Conservation (phyloP, 805 yeast genomes). For the Barnettozyma pratensis region DNA sequence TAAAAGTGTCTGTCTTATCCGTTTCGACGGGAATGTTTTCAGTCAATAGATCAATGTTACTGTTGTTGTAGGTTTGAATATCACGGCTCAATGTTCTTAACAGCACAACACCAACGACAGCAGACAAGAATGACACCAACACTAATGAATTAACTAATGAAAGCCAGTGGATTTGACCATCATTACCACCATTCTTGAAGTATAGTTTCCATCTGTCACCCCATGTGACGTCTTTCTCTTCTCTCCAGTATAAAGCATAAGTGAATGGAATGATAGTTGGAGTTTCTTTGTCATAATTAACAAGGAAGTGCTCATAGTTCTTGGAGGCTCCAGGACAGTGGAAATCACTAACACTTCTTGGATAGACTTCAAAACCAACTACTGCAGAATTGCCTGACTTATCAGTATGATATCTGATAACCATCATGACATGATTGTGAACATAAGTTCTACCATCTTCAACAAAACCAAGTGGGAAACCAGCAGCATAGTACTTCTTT, state of each 20-base stretch:
- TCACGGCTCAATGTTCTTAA: conserved; percentile 50
- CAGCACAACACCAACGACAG: conserved; percentile 61
- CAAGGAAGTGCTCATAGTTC: conserved; percentile 49
- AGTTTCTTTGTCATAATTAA: conserved; percentile 38
- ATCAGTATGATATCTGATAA: conserved; percentile 62
- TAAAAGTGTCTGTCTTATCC: conserved; percentile 24
- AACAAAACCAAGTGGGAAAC: conserved; percentile 78
- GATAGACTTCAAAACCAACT: conserved; percentile 89
- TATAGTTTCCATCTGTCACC: conserved; percentile 70
- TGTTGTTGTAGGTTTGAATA: conserved; percentile 33
- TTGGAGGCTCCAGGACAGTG: conserved; percentile 73
- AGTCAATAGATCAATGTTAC: conserved; percentile 18
- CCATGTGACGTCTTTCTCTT: conserved; percentile 63
- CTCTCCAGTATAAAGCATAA: conserved; percentile 85
- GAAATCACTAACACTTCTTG: conserved; percentile 64
- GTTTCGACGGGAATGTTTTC: conserved; percentile 22
- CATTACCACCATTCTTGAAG: conserved; percentile 47
- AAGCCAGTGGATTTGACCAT: conserved; percentile 66
- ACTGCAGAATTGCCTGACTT: conserved; percentile 47
- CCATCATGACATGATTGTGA: conserved; percentile 78
- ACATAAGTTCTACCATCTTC: conserved; percentile 55
- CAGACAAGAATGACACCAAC: conserved; percentile 53
- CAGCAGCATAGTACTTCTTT: conserved; percentile 74
- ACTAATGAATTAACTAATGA: conserved; percentile 69
- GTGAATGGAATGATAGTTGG: conserved; percentile 63